A percentile compares a stretch with the other conserved stretches of the same genome.
Evolutionary conservation across 176 grass and related monocot species (phyloP).

Genomic region (Themeda triandra): DNA sequence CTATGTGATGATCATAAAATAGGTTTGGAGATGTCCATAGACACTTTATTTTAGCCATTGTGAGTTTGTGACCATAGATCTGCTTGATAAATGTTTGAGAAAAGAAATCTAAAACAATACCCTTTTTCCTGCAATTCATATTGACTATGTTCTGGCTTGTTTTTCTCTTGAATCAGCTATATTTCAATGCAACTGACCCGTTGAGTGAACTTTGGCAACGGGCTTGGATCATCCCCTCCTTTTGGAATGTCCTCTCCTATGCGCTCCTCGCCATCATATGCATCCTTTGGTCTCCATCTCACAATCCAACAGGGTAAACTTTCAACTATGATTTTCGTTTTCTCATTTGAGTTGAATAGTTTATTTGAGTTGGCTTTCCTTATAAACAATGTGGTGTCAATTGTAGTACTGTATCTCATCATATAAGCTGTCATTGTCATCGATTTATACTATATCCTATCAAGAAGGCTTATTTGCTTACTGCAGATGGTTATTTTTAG

Average conservation of each 20-base stretch:
- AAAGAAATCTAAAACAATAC: neutral
- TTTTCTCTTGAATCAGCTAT: conserved; percentile 66
- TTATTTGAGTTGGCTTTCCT: neutral
- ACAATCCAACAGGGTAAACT: conserved; percentile 74
- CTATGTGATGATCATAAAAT: conserved; percentile 12
- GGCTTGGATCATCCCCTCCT: conserved; percentile 93
- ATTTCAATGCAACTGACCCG: conserved; percentile 96
- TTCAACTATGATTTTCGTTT: conserved; percentile 3
- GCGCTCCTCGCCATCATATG: conserved; percentile 79
- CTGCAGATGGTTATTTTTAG: neutral
- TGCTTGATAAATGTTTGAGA: neutral
- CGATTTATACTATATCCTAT: neutral
- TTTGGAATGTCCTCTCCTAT: conserved; percentile 97
- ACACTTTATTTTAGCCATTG: neutral
- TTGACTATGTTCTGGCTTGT: conserved; percentile 15
- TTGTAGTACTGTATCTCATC: neutral
- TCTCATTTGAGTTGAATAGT: conserved; percentile 23
- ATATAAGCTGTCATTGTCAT: neutral
- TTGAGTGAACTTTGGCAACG: conserved; percentile 97
- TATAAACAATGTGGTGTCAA: neutral
- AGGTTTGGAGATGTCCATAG: neutral
- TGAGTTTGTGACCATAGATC: neutral
- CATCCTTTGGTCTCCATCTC: conserved; percentile 87
- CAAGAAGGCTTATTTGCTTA: neutral
- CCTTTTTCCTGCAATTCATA: conserved; percentile 4